These are phyloP conservation scores for Quercus tomentella DNA, from an alignment of 331 rosid genomes.

Conservation along the genomic window DNA sequence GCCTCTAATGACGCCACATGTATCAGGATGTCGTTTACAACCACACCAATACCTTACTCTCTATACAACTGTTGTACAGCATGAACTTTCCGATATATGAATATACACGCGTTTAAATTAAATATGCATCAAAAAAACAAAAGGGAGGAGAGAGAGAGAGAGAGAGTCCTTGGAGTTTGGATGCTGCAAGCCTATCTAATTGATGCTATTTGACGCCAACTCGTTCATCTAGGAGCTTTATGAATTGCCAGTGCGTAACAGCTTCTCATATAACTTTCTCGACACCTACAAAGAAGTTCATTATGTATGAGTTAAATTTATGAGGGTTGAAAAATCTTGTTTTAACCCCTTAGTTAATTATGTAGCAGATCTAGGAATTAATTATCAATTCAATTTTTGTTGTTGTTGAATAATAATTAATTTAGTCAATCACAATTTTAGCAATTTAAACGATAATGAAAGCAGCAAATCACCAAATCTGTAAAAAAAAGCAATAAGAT, in stretches of 20 bases:
- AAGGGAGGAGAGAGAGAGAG: neutral
- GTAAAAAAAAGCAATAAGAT: too few relatives aligned
- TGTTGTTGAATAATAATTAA: too few relatives aligned
- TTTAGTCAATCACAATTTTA: too few relatives aligned
- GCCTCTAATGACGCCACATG: neutral
- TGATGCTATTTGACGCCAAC: neutral
- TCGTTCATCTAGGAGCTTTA: neutral
- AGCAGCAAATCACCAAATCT: too few relatives aligned
- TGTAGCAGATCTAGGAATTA: too few relatives aligned
- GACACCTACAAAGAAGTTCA: conserved; percentile 17
- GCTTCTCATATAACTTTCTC: conserved; percentile 28
- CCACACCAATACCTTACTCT: neutral
- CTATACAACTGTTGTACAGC: neutral
- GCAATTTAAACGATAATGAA: too few relatives aligned
- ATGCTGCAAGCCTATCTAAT: neutral
- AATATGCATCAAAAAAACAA: neutral
- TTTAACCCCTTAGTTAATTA: too few relatives aligned
- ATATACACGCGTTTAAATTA: neutral
- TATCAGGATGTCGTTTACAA: neutral
- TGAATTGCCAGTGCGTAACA: conserved; percentile 6
- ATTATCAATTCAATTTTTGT: too few relatives aligned
- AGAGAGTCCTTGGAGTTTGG: neutral
- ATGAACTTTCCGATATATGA: neutral
- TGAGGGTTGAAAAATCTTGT: neutral
- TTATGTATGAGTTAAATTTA: neutral